Conservation (phyloP, 176 grass and related monocot genomes). For the Avena eriantha region DNA sequence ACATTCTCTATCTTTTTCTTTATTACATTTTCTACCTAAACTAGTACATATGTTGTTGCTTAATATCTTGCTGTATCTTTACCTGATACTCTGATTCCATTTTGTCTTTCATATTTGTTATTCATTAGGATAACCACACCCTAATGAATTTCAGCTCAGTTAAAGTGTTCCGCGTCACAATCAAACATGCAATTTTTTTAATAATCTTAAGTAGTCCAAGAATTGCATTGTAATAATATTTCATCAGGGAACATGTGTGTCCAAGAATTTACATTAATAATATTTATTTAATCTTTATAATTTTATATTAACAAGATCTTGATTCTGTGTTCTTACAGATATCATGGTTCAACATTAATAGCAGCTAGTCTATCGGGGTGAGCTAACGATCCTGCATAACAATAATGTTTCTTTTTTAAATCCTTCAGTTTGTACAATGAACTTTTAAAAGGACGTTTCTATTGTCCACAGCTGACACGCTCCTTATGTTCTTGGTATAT, state of each 20-base stretch:
- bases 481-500: background rate
- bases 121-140: background rate
- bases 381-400: slow-evolving; percentile 24
- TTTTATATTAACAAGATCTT: slow-evolving; percentile 14
- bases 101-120: background rate
- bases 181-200: background rate
- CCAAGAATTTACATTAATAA: background rate
- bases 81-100: background rate
- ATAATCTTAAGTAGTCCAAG: background rate
- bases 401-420: background rate
- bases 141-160: slow-evolving; percentile 15
- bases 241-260: background rate
- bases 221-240: background rate
- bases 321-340: slow-evolving; percentile 54
- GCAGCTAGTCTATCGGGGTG: slow-evolving; percentile 93
- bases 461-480: background rate
- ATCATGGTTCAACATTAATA: slow-evolving; percentile 93
- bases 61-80: background rate
- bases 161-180: background rate
- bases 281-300: background rate
- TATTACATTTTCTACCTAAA: background rate
- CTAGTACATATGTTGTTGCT: background rate
- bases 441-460: background rate
- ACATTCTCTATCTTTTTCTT: slow-evolving; percentile 12
- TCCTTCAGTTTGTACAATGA: background rate